A percentile compares a stretch with the other conserved stretches of the same genome.
Conservation (phyloP, 257 asterid genomes). For the Petrea volubilis region DNA sequence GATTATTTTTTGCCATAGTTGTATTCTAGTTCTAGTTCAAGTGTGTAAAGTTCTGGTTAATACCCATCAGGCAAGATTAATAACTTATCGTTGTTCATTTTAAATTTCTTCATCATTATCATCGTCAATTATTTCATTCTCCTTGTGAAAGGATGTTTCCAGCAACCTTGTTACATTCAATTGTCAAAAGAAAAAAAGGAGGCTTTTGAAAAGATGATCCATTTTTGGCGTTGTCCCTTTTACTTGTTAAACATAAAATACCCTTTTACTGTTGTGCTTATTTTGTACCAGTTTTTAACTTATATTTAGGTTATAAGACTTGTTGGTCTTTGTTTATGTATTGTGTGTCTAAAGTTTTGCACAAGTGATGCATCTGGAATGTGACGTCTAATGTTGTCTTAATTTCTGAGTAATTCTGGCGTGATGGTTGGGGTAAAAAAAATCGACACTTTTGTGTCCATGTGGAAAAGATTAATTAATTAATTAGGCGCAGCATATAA, state of each 20-base stretch:
- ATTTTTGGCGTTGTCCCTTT: too few relatives aligned
- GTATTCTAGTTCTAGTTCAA: slow-evolving; percentile 11
- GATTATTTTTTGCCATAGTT: not conserved
- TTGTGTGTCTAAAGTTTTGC: not conserved
- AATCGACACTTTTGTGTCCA: not conserved
- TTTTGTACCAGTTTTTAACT: not conserved
- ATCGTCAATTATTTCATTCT: not conserved
- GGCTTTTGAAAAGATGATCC: not conserved
- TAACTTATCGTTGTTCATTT: slow-evolving; percentile 21
- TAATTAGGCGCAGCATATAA: not conserved
- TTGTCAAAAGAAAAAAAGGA: not conserved
- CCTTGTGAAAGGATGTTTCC: not conserved
- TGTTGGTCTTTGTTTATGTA: not conserved
- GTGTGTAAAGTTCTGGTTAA: slow-evolving; percentile 25
- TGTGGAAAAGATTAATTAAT: not conserved
- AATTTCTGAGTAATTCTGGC: not conserved
- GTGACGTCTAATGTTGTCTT: not conserved
- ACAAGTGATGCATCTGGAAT: not conserved
- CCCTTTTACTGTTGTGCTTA: not conserved
- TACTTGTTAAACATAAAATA: not conserved
- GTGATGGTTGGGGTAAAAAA: not conserved
- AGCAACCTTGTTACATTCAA: not conserved
- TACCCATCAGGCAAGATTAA: not conserved
- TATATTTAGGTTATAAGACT: not conserved
- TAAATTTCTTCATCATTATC: not conserved